Conservation (phyloP, 78 protist genomes). For the Isochrysis galbana region DNA sequence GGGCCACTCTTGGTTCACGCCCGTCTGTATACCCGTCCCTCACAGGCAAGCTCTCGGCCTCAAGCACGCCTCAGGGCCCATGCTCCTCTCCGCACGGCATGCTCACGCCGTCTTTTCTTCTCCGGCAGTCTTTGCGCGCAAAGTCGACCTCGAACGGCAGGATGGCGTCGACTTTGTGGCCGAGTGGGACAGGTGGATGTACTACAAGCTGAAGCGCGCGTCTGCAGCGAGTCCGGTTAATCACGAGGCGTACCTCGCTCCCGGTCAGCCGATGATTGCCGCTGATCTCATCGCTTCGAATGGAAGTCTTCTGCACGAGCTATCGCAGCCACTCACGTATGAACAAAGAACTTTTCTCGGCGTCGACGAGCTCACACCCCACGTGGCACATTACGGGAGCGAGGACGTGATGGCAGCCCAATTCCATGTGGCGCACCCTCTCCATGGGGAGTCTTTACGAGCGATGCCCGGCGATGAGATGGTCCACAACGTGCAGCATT, state of each 20-base stretch:
- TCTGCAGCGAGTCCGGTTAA: too few species aligned
- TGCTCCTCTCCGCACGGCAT: not conserved
- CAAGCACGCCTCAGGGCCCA: not conserved
- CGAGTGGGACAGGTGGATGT: constrained; percentile 15
- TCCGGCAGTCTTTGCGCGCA: not conserved
- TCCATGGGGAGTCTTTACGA: not conserved
- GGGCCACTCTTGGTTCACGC: too few species aligned
- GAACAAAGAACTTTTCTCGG: too few species aligned
- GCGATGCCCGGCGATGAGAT: not conserved
- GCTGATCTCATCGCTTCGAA: not conserved
- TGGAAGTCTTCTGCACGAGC: not conserved
- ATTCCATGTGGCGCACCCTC: not conserved
- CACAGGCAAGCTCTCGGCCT: too few species aligned
- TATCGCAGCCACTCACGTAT: too few species aligned
- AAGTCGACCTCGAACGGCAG: not conserved
- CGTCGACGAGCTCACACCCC: not conserved
- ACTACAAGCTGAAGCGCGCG: not conserved
- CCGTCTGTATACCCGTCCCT: too few species aligned
- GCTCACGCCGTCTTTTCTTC: not conserved
- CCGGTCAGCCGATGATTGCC: not conserved
- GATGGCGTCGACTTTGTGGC: not conserved
- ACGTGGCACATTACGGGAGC: not conserved
- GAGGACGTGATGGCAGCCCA: not conserved
- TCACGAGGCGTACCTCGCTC: not conserved
- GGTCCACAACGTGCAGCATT: not conserved